These are phyloP conservation scores for Scytalidium lignicola DNA, from an alignment of 2,329 filamentous ascomycete genomes.

Conservation along the genomic window DNA sequence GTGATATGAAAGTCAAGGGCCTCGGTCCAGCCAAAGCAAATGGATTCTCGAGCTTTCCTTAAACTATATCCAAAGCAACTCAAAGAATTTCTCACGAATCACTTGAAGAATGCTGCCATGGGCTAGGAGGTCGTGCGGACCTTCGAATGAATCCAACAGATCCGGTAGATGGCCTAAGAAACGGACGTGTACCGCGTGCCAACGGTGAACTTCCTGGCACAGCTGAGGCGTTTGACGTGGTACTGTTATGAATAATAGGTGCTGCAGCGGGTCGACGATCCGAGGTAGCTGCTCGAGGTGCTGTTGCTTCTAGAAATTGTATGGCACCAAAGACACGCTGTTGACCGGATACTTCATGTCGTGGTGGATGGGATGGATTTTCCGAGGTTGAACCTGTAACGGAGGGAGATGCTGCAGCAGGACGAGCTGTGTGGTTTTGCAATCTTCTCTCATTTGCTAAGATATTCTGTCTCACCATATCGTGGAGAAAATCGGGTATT, in stretches of 20 bases:
- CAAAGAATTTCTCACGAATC: not conserved
- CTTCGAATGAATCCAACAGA: not conserved
- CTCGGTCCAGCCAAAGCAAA: not conserved
- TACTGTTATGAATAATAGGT: not conserved
- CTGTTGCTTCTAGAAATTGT: not conserved
- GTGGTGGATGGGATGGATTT: conserved; percentile 98
- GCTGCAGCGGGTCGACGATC: not conserved
- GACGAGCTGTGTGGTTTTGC: not conserved
- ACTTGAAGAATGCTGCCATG: not conserved
- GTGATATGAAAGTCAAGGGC: not conserved
- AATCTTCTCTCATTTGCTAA: conserved; percentile 2
- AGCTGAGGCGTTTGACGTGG: not conserved
- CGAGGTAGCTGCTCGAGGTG: not conserved
- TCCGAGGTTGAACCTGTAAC: not conserved
- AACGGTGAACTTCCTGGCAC: not conserved
- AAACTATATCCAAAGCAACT: not conserved
- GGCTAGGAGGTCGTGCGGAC: not conserved
- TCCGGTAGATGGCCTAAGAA: not conserved
- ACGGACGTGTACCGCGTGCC: not conserved
- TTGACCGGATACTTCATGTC: conserved; percentile 51
- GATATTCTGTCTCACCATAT: conserved; percentile 38
- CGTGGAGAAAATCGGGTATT: conserved; percentile 51
- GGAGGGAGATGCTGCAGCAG: not conserved
- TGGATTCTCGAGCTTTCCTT: not conserved
- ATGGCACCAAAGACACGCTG: not conserved